These are phyloP conservation scores for Candida morakotiae DNA, from an alignment of 805 yeast genomes.

Conservation along the genomic window DNA sequence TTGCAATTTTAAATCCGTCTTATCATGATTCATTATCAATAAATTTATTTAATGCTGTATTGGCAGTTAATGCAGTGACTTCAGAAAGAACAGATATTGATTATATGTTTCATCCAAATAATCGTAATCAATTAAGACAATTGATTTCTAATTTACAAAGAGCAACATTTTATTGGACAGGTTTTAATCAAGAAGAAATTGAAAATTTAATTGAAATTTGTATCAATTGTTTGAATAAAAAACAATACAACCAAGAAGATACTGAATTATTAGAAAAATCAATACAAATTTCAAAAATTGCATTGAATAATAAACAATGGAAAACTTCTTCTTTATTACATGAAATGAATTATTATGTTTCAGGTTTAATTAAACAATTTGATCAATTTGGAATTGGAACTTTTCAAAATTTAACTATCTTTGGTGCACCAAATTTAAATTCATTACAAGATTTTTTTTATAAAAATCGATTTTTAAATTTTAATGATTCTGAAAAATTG, in stretches of 20 bases:
- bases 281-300: constrained; percentile 41
- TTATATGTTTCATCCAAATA: constrained; percentile 66
- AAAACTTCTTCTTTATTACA: constrained; percentile 53
- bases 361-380: constrained; percentile 40
- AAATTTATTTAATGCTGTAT: constrained; percentile 60
- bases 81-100: constrained; percentile 65
- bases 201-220: constrained; percentile 50
- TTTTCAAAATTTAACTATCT: constrained; percentile 33
- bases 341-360: constrained; percentile 59
- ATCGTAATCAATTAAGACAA: constrained; percentile 49
- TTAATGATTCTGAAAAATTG: constrained; percentile 24
- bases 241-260: constrained; percentile 37
- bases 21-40: constrained; percentile 57
- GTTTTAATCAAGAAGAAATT: constrained; percentile 58
- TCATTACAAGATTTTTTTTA: constrained; percentile 50
- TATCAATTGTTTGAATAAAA: constrained; percentile 38
- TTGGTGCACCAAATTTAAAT: constrained; percentile 58
- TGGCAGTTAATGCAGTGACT: constrained; percentile 70
- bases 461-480: constrained; percentile 44
- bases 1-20: constrained; percentile 59
- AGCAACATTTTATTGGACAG: constrained; percentile 74
- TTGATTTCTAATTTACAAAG: constrained; percentile 59
- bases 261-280: constrained; percentile 38
- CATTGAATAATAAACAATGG: constrained; percentile 55
- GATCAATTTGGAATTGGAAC: constrained; percentile 23